Base-by-base conservation (phyloP, 805 yeast genomes). In the Clavispora carvajalis region DNA sequence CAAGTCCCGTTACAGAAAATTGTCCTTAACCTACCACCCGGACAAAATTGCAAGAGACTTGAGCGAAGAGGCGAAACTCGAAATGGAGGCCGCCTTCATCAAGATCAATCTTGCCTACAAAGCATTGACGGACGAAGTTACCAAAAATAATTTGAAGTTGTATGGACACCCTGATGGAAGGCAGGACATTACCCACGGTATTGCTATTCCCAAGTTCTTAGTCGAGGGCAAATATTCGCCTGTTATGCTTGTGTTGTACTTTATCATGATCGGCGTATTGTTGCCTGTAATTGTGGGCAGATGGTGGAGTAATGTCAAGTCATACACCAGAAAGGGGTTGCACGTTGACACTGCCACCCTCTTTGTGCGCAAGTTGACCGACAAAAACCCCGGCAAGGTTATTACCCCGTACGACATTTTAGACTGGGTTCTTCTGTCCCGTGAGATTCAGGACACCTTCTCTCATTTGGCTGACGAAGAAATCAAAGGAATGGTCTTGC, bases 121-220 rank as follows among this genome's bases (percentile, higher is more conserved):
- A 63, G 87, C 99, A 0, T 75, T 93, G 48, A 95, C 99, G 11
- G 98, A 93, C 63, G 96, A 87, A 51, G 74, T 71, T 9, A 80
- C 86, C 3, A 84, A 79, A 53, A 86, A 85, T 52, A 93, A 93
- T 59, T 89, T 77, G 60, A 68, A 82, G 53, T 81, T 78, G 52
- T 93, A 83, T 56, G 99, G 99, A 37, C 96, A 95, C 59, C 99
- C 99, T 4, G 99, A 93, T 67, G 99, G 99, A 33, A 96, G 95
- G 31, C 95, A 87, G 62, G 86, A 86, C 21, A 74, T 83, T 15
- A 69, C 83, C 16, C 96, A 88, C 59, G 99, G 99, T 46, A 89
- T 93, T 61, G 99, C 98, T 0, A 67, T 93, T 49, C 99, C 99
- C 23, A 81, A 84, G 58, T 88, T 86, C 64, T 72, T 93, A 46